Base-by-base conservation (phyloP, 768 basidiomycete species). In the Suillus fuscotomentosus region DNA sequence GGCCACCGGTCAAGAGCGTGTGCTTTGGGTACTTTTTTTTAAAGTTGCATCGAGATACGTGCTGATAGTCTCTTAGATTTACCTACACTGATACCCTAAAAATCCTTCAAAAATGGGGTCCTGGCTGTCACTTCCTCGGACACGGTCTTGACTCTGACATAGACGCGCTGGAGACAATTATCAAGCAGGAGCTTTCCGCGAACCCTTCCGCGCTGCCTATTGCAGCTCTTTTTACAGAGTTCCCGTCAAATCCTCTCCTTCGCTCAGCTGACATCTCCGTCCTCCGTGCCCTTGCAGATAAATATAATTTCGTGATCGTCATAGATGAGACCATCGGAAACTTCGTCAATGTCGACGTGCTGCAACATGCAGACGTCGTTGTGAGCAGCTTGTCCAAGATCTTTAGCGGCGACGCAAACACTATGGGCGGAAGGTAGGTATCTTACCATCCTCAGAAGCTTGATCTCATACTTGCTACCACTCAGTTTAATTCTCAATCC, bases 301-400 rank as follows among this genome's bases (percentile, higher is more conserved):
- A 91, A 73, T 90, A 94, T 68, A 87, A 90, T 53, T 98, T 98
- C 77, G 77, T 93, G 59, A 83, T 99, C 60, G 86, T 98, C 31
- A 81, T 99, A 31, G 97, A 99, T 71, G 97, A 98, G 73, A 98
- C 94, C 2, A 86, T 99, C 43, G 97, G 95, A 11, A 97, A 95
- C 72, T 94, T 96, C 66, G 85, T 92, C 67, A 99, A 98, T 68
- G 94, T 98, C 41, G 90, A 97, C 69, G 89, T 95, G 5, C 79
- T 96, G 2, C 89, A 88, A 17, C 92, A 86, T 65, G 91, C 89
- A 10, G 97, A 99, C 73, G 84, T 99, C 34, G 88, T 97, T 9
- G 95, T 89, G 48, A 95, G 93, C 70, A 96, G 94, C 78, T 76
- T 98, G 71, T 90, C 92, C 24, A 99, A 99, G 80, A 83, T 99